phyloP scores from a whole-genome alignment of 345 rosid species.

The Nasturtium officinale region DNA sequence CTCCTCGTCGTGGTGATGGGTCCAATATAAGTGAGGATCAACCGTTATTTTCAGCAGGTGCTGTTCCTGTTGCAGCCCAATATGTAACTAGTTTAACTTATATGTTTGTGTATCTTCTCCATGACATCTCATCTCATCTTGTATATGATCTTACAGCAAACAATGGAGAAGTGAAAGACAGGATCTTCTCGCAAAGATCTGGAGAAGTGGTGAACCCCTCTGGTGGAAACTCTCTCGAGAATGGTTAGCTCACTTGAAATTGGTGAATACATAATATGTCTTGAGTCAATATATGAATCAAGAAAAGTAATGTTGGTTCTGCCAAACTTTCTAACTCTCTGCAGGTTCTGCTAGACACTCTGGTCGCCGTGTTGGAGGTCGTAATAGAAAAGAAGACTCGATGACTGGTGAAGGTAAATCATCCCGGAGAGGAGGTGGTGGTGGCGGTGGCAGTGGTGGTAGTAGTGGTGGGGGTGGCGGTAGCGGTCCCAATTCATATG shows the following conservation, averaged over 20 bases:
- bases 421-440: constrained; percentile 55
- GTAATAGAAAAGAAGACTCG: constrained; percentile 46
- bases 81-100: constrained; percentile 15
- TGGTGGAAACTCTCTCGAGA: constrained; percentile 45
- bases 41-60: constrained; percentile 50
- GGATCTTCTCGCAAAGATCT: constrained; percentile 31
- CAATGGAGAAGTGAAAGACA: constrained; percentile 49
- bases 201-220: constrained; percentile 31
- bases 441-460: constrained; percentile 19
- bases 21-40: constrained; percentile 53
- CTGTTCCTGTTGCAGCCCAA: constrained; percentile 7
- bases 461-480: background rate
- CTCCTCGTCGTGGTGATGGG: constrained; percentile 64
- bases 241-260: constrained; percentile 45
- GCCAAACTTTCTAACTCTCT: constrained; percentile 14
- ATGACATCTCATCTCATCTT: constrained; percentile 10
- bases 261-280: constrained; percentile 12
- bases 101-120: constrained; percentile 19
- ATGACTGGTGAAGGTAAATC: constrained; percentile 54
- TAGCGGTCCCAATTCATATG: constrained; percentile 55
- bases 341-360: constrained; percentile 52
- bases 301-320: background rate
- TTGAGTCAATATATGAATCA: constrained; percentile 1
- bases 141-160: constrained; percentile 35
- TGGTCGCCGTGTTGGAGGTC: constrained; percentile 48